Evolutionary conservation across 495 filamentous ascomycete species (phyloP), one percentile per base, ranked within the genome.

Genomic region (Rhypophila decipiens): DNA sequence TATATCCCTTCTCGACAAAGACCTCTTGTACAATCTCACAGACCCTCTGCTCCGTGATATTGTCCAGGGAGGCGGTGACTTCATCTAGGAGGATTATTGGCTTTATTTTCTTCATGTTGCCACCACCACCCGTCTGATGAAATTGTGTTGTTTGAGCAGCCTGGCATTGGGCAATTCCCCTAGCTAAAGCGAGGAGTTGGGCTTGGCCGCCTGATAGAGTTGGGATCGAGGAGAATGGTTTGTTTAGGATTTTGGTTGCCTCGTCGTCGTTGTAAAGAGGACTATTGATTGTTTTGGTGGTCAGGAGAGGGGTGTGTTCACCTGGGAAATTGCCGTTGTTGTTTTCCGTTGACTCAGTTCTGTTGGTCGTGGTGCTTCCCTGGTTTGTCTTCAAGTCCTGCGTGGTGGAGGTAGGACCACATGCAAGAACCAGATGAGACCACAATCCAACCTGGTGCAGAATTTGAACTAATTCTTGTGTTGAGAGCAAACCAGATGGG

Each of bases 1-100:
- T 86, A 50, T 76, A 70, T 1, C 67, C 67, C 15, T 57, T 61
- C 0, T 27, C 35, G 0, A 54, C 45, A 59, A 85, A 80, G 45
- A 80, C 75, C 43, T 76, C 63, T 0, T 78, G 67, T 15, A 86
- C 72, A 45, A 85, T 69, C n/a, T 73, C 64, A 49, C 90, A 84
- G 43, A 94, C 88, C 41, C 83, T 72, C 58, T 83, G 73, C 58
- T 94, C 88, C 0, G 86, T 91, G 44, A 80, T 80, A 0, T 82
- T 79, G 51, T 95, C 90, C 12, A 95, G 70, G 1, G 87, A 85
- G 3, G 87, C 84, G 1, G 90, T 94, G 2, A 85, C 85, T 56
- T 95, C 89, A 55, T 95, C 89, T 4, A 94, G 69, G 19, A 94
- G 74, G 50, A 93, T 83, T 47, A 94, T 84, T 0, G 58, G 59